Conservation (phyloP, 2,329 filamentous ascomycete species). For the Didymellaceae sp. region DNA sequence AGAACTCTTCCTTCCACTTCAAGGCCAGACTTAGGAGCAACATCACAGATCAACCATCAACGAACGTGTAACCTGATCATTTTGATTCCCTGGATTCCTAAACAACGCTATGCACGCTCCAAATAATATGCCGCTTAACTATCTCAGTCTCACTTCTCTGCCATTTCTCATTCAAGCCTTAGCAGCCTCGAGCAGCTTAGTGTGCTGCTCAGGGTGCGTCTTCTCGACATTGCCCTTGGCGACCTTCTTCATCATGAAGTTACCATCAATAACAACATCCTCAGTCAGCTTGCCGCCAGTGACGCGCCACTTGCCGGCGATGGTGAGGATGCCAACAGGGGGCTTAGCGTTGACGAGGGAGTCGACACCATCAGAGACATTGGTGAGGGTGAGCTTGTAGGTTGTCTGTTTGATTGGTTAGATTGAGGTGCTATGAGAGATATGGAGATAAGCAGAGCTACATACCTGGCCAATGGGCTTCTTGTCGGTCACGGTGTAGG, state of each 20-base stretch:
- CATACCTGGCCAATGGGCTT: conserved; percentile 49
- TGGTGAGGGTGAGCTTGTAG: conserved; percentile 51
- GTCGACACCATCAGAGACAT: conserved; percentile 43
- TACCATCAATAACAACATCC: conserved; percentile 51
- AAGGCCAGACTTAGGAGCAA: no score
- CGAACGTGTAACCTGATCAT: no score
- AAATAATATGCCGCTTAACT: not conserved
- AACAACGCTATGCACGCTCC: no score
- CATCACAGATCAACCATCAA: no score
- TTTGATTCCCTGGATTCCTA: no score
- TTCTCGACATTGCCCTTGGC: conserved; percentile 51
- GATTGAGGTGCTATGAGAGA: not conserved
- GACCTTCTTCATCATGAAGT: conserved; percentile 53
- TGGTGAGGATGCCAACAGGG: conserved; percentile 48
- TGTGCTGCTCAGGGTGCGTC: conserved; percentile 49
- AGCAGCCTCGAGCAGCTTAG: conserved; percentile 42
- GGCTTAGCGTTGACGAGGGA: conserved; percentile 50
- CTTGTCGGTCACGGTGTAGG: conserved; percentile 49
- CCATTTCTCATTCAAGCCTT: not conserved
- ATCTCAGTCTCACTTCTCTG: not conserved
- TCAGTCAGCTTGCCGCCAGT: conserved; percentile 41
- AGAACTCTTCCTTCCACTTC: no score
- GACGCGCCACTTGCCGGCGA: conserved; percentile 49
- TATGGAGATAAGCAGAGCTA: not conserved
- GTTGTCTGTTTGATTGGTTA: conserved; percentile 38